Base-by-base conservation (phyloP, 345 rosid species). In the Triadica sebifera region DNA sequence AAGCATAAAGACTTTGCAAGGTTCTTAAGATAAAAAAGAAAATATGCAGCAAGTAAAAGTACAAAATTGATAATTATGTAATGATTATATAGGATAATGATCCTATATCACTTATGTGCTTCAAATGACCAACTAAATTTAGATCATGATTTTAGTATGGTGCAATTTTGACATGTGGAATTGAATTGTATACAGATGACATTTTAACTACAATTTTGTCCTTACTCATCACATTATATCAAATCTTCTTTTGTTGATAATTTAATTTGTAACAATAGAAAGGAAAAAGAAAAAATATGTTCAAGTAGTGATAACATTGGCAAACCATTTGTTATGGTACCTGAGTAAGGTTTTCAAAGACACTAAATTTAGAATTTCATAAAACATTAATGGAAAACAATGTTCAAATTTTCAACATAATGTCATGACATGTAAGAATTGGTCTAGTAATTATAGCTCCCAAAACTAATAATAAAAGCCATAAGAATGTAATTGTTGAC, bases 371-470 rank as follows among this genome's bases (percentile, higher is more conserved):
- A n/a, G 25, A 6, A 47, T 49, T 47, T 13, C 58, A 67, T 22
- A 45, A 24, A 0, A 46, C 8, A 22, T 51, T 19, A 66, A 46
- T 25, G 19, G 22, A 46, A 66, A 22, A 66, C 55, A 9, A 3
- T 12, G 24, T 20, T 66, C 4, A 22, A 46, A 66, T 20, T 66
- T 34, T 53, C 38, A 66, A 45, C 55, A 66, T 43, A 11, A 56
- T 69, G 47, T 7, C 73, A 49, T 37, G 10, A 19, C 62, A 52
- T 70, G 34, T 20, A 70, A 70, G 38, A 57, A 20, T 7, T 43
- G 55, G 52, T 56, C 65, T 22, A 24, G 65, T 41, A 70, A 70
- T 57, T 15, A 70, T 70, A 37, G 29, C 65, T 37, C 22, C 51
- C 15, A 20, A 70, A 70, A 34, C 65, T 56, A n/a, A n/a, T n/a